Conservation (phyloP, 495 filamentous ascomycete genomes). For the Hypoxylon rickii region DNA sequence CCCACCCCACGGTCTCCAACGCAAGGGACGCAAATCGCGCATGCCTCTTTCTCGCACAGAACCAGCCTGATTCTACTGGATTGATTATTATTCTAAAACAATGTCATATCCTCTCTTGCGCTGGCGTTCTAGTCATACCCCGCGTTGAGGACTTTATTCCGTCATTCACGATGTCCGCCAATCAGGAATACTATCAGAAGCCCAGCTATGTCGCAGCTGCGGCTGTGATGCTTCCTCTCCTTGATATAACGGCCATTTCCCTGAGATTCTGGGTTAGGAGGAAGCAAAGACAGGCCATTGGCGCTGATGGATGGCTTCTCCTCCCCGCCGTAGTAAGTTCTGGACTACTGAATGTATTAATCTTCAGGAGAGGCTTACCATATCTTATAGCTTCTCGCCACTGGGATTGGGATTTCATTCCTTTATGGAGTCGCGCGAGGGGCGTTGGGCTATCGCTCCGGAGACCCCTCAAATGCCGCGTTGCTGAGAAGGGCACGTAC, state of each 20-base stretch:
- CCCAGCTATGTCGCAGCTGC: conserved; percentile 23
- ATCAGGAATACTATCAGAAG: conserved; percentile 10
- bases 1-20: too few relatives aligned
- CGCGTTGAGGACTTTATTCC: too few relatives aligned
- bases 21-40: too few relatives aligned
- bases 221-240: conserved; percentile 12
- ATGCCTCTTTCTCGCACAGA: too few relatives aligned
- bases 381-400: conserved; percentile 16
- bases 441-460: conserved; percentile 22
- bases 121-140: too few relatives aligned
- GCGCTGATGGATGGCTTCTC: conserved; percentile 45
- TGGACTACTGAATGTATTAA: too few relatives aligned
- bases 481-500: too few relatives aligned
- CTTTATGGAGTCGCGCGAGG: conserved; percentile 27
- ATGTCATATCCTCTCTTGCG: too few relatives aligned
- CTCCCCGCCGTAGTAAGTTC: conserved; percentile 41
- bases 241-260: conserved; percentile 21
- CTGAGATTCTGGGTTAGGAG: conserved; percentile 37
- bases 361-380: neutral
- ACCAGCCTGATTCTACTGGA: too few relatives aligned
- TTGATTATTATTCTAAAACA: too few relatives aligned
- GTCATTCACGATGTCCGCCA: neutral
- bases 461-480: too few relatives aligned
- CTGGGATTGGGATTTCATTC: conserved; percentile 22
- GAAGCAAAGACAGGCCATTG: conserved; percentile 26